Conservation (phyloP, 352 stramenopile species). For the Phytophthora boehmeriae region DNA sequence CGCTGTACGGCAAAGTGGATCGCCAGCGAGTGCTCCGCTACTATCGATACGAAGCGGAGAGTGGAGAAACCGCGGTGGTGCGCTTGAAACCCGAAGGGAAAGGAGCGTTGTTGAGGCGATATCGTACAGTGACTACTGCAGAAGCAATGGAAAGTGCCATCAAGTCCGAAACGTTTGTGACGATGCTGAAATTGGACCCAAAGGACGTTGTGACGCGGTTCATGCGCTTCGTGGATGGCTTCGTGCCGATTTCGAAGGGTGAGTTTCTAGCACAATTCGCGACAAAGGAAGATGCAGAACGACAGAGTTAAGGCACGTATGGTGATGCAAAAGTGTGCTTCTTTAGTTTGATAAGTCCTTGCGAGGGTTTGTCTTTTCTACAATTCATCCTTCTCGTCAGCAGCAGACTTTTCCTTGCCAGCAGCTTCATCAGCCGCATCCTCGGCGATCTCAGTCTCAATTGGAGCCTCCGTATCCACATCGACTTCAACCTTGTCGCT, state of each 20-base stretch:
- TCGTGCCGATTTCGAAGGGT: constrained; percentile 47
- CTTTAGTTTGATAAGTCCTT: constrained; percentile 35
- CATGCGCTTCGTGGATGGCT: constrained; percentile 43
- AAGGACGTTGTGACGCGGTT: constrained; percentile 42
- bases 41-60: constrained; percentile 32
- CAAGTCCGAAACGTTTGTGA: constrained; percentile 35
- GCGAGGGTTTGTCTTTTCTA: constrained; percentile 46
- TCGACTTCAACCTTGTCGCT: constrained; percentile 25
- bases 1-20: constrained; percentile 59
- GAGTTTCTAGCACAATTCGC: constrained; percentile 28
- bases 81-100: constrained; percentile 61
- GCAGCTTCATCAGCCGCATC: constrained; percentile 28
- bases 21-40: constrained; percentile 59
- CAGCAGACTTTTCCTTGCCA: constrained; percentile 20
- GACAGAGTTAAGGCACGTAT: constrained; percentile 2
- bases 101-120: constrained; percentile 48
- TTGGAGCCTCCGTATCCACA: constrained; percentile 19
- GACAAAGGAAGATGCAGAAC: constrained; percentile 1
- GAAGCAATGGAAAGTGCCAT: constrained; percentile 27
- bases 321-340: constrained; percentile 23
- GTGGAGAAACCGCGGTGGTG: constrained; percentile 26
- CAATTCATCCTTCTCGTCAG: constrained; percentile 57
- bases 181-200: constrained; percentile 36
- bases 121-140: constrained; percentile 28
- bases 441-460: constrained; percentile 10